Evolutionary conservation across 345 rosid genomes (phyloP).

Genomic region (Gossypium bickii): DNA sequence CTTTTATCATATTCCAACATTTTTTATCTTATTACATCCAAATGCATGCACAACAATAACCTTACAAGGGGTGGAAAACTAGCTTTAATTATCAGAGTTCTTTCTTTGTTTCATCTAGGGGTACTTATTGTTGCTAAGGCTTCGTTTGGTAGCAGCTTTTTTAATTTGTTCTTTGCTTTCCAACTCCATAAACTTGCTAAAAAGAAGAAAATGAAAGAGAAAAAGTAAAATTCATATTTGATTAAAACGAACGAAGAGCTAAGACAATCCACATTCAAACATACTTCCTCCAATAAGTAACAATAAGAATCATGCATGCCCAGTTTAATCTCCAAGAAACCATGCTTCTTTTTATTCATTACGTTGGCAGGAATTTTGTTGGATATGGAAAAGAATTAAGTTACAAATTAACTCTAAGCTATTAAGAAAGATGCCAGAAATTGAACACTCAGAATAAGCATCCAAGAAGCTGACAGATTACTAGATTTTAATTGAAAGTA

Average conservation of each 20-base stretch:
- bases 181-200: not conserved
- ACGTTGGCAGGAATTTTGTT: not conserved
- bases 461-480: not conserved
- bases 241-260: not conserved
- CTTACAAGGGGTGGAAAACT: not conserved
- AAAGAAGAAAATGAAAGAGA: not conserved
- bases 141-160: not conserved
- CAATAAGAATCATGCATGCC: not conserved
- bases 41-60: not conserved
- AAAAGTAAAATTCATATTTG: not conserved
- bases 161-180: not conserved
- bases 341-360: not conserved
- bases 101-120: not conserved
- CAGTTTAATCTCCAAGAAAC: not conserved
- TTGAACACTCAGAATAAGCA: not conserved
- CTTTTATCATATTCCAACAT: constrained; percentile 1
- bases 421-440: not conserved
- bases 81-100: not conserved
- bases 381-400: not conserved
- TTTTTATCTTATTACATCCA: not conserved
- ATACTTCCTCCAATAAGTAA: not conserved
- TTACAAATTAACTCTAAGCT: not conserved
- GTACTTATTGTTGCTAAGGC: not conserved
- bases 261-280: not conserved
- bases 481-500: not conserved